These are phyloP conservation scores for Kuraishia capsulata DNA, from an alignment of 805 yeast species.

Conservation along the genomic window DNA sequence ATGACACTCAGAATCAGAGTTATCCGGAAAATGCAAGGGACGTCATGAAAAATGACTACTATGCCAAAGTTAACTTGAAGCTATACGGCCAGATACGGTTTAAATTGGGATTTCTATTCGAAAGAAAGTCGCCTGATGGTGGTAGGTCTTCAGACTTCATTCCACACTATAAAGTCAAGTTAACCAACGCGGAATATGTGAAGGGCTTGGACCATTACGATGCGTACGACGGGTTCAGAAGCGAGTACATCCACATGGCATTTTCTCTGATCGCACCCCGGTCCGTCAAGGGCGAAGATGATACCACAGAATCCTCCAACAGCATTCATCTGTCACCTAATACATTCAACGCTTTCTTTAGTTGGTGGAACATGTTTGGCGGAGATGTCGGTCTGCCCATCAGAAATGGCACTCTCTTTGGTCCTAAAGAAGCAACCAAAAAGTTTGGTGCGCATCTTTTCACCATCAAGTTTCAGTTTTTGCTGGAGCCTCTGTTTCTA, in stretches of 20 bases:
- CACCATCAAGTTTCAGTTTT: slow-evolving; percentile 74
- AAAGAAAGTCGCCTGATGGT: slow-evolving; percentile 28
- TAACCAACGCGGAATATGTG: slow-evolving; percentile 48
- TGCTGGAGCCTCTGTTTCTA: slow-evolving; percentile 62
- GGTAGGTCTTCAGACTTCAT: slow-evolving; percentile 34
- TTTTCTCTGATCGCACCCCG: slow-evolving; percentile 39
- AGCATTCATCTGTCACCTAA: slow-evolving; percentile 71
- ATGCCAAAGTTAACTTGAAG: slow-evolving; percentile 47
- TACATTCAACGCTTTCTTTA: slow-evolving; percentile 56
- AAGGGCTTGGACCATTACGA: slow-evolving; percentile 50
- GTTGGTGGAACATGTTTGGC: slow-evolving; percentile 85
- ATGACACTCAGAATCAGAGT: slow-evolving; percentile 4
- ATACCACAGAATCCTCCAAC: slow-evolving; percentile 38
- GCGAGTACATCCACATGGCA: slow-evolving; percentile 73
- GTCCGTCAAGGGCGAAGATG: slow-evolving; percentile 3
- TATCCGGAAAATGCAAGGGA: slow-evolving; percentile 5
- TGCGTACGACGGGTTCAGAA: slow-evolving; percentile 72
- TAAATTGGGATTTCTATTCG: slow-evolving; percentile 48
- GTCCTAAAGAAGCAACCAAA: slow-evolving; percentile 39
- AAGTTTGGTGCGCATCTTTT: slow-evolving; percentile 70
- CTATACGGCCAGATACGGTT: slow-evolving; percentile 54
- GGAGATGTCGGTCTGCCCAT: slow-evolving; percentile 74
- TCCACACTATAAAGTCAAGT: slow-evolving; percentile 53
- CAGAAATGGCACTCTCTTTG: slow-evolving; percentile 65
- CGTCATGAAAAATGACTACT: slow-evolving; percentile 4